phyloP scores from a whole-genome alignment of 768 basidiomycete species.

The Lyophyllum atratum region DNA sequence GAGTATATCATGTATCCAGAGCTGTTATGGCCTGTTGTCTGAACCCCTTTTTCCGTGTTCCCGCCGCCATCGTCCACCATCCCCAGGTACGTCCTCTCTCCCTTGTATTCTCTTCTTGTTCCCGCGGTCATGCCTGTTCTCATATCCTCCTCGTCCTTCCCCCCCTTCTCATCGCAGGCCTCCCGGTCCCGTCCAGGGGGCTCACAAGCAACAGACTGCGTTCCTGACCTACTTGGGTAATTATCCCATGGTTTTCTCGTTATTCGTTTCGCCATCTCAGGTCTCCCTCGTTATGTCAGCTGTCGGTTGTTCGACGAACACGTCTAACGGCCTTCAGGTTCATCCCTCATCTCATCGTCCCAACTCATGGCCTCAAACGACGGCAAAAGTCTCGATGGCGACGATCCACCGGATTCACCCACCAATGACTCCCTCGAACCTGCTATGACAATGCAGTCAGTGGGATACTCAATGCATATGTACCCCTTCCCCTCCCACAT shows the following conservation, averaged over 20 bases:
- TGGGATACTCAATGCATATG: conserved; percentile 65
- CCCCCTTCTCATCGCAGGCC: conserved; percentile 10
- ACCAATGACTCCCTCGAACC: conserved; percentile 32
- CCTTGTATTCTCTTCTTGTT: neutral
- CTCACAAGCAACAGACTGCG: neutral
- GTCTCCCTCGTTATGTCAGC: conserved; percentile 24
- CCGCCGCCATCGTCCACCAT: conserved; percentile 4
- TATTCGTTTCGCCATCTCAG: conserved; percentile 18
- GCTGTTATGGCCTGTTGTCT: conserved; percentile 15
- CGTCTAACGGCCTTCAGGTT: conserved; percentile 1
- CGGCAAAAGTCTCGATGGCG: conserved; percentile 32
- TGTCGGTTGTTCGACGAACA: conserved; percentile 9
- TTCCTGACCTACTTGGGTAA: conserved; percentile 6
- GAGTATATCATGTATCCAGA: conserved; percentile 1
- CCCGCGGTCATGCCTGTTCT: neutral
- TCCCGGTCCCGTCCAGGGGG: conserved; percentile 8
- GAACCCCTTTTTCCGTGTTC: conserved; percentile 3
- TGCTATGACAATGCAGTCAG: conserved; percentile 45
- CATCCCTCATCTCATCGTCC: conserved; percentile 6
- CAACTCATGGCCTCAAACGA: conserved; percentile 34
- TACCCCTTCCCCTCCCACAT: conserved; percentile 62
- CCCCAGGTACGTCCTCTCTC: neutral
- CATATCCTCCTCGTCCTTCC: conserved; percentile 11
- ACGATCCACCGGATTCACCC: conserved; percentile 35
- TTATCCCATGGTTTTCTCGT: conserved; percentile 8